Base-by-base conservation (phyloP, 148 eudicot genomes). In the Fallopia convolvulus region DNA sequence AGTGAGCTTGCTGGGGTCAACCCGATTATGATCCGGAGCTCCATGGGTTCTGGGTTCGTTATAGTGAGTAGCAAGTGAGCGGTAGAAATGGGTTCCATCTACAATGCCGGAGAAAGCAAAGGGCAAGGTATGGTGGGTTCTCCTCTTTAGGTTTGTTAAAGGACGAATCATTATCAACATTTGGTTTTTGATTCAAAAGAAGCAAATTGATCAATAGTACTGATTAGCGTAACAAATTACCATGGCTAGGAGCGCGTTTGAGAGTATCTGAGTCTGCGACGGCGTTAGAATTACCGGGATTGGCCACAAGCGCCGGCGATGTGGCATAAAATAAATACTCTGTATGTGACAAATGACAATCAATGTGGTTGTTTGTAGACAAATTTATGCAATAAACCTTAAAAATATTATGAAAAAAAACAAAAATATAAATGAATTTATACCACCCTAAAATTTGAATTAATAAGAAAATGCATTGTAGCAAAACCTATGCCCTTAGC, bases 1-100 rank as follows among this genome's bases (percentile, higher is more conserved):
- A 2, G 82, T 76, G 26, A 82, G 74, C 70, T 79, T 82, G 55
- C 82, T 74, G 7, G 75, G 39, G 33, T 73, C 75, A 21, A 46
- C 55, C 55, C 75, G 8, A 5, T 15, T 10, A 13, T 14, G 53
- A 73, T 44, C 5, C 18, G 75, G 55, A 73, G 75, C n/a, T 73
- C 17, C 55, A 21, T 42, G 32, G 55, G 3, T 44, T 26, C 32
- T 42, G 39, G 33, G 75, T 44, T 26, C 53, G 53, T 46, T 73
- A 26, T 1, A n/a, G 32, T 73, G 75, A 42, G 53, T 8, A 46
- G 52, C 55, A 15, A 15, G 44, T 36, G 72, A 68, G 20, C 21
- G 9, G 72, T 68, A 68, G 20, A 68, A 68, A 39, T 39, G 42
- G 46, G 72, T 36, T 39, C 15, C 41, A 17, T 33, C 8, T 11